Percentiles rank a stretch among this genome's conserved stretches.
phyloP scores from a whole-genome alignment of 768 basidiomycete genomes.

The Mycena belliarum region DNA sequence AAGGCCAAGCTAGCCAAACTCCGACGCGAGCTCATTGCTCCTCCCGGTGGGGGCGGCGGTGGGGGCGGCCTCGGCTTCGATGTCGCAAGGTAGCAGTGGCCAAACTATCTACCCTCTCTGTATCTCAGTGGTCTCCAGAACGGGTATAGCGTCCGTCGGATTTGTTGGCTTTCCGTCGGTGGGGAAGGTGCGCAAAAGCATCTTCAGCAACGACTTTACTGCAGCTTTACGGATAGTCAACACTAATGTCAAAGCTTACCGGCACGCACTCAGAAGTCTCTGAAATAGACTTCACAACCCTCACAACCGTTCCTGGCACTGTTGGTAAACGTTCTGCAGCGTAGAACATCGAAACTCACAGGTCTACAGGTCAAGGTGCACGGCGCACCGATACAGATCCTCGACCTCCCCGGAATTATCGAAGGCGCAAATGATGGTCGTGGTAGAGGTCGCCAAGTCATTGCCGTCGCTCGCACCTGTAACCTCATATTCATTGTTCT shows the following conservation, averaged over 20 bases:
- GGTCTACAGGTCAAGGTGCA: conserved; percentile 69
- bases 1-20: conserved; percentile 99
- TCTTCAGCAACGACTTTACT: conserved; percentile 5
- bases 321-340: neutral
- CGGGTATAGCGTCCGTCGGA: conserved; percentile 95
- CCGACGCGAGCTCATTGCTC: conserved; percentile 86
- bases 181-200: conserved; percentile 65
- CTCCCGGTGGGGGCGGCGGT: conserved; percentile 74
- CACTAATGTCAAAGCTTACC: conserved; percentile 92
- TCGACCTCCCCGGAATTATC: conserved; percentile 95
- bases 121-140: conserved; percentile 43
- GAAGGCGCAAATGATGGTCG: conserved; percentile 96
- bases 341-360: neutral
- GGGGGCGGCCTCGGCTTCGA: conserved; percentile 96
- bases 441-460: conserved; percentile 94
- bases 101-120: neutral
- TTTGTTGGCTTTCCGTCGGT: conserved; percentile 94
- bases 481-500: conserved; percentile 98
- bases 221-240: conserved; percentile 54
- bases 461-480: conserved; percentile 95
- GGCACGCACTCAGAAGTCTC: conserved; percentile 97
- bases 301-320: conserved; percentile 94
- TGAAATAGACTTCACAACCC: conserved; percentile 94
- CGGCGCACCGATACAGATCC: conserved; percentile 93
- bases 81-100: conserved; percentile 62